Evolutionary conservation across 225 moss, liverwort and hornwort genomes (phyloP).

Genomic region (Straminergon stramineum): DNA sequence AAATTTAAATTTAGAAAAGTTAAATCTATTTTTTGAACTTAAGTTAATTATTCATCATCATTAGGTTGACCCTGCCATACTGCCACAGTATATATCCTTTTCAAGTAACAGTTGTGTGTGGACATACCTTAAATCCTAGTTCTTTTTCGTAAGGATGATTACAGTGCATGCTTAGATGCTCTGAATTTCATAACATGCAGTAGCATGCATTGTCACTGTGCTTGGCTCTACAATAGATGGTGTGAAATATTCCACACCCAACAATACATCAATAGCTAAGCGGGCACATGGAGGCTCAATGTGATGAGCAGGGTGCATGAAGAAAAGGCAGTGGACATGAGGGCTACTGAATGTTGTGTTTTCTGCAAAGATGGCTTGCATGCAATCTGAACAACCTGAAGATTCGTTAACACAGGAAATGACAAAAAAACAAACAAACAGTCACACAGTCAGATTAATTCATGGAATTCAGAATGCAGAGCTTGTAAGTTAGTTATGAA

Average conservation of each 20-base stretch:
- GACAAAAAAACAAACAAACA: neutral
- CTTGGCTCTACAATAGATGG: no score
- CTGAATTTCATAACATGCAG: neutral
- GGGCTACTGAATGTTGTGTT: neutral
- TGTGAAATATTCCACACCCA: no score
- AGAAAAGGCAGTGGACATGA: neutral
- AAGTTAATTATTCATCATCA: no score
- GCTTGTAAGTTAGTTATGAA: neutral
- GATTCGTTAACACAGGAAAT: neutral
- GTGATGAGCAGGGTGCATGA: neutral
- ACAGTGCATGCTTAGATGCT: neutral
- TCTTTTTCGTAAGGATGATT: no score
- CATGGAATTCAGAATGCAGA: neutral
- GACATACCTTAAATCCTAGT: no score
- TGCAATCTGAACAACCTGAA: no score
- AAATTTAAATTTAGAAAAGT: no score
- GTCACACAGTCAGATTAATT: neutral
- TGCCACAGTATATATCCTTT: no score
- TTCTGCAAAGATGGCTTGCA: neutral
- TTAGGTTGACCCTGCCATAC: no score
- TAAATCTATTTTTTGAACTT: no score
- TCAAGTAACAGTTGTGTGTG: no score
- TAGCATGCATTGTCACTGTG: neutral
- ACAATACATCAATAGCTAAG: no score
- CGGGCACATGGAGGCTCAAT: neutral